A percentile compares a stretch with the other conserved stretches of the same genome.
These are phyloP conservation scores for Claviceps sp. DNA, from an alignment of 2,329 filamentous ascomycete species.

Conservation along the genomic window DNA sequence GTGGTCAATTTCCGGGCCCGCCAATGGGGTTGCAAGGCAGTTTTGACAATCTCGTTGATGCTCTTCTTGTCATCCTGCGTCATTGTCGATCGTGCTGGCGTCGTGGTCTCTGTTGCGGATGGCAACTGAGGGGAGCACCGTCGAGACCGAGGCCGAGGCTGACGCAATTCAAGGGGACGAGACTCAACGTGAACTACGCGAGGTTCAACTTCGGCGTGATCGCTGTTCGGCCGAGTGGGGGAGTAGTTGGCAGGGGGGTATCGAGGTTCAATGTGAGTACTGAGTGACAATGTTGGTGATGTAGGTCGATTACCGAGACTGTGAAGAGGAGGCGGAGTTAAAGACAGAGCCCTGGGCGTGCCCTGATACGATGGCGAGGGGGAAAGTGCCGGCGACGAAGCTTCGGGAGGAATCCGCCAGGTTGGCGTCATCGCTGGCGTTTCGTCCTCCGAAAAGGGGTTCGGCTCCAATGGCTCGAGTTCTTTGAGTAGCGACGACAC, in stretches of 20 bases:
- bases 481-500: slow-evolving; percentile 78
- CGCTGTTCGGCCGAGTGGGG: slow-evolving; percentile 34
- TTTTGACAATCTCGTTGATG: slow-evolving; percentile 78
- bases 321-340: slow-evolving; percentile 55
- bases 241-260: slow-evolving; percentile 67
- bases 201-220: slow-evolving; percentile 32
- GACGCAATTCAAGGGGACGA: slow-evolving; percentile 33
- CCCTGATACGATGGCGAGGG: slow-evolving; percentile 50
- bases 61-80: slow-evolving; percentile 76
- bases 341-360: slow-evolving; percentile 53
- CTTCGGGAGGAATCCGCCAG: slow-evolving; percentile 20
- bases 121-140: slow-evolving; percentile 25
- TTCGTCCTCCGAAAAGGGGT: slow-evolving; percentile 45
- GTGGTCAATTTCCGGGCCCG: slow-evolving; percentile 66
- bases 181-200: slow-evolving; percentile 14
- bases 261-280: slow-evolving; percentile 57
- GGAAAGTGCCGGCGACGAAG: slow-evolving; percentile 51
- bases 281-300: slow-evolving; percentile 53
- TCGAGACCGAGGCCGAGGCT: slow-evolving; percentile 31
- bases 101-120: slow-evolving; percentile 45
- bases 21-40: slow-evolving; percentile 72
- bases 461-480: slow-evolving; percentile 69
- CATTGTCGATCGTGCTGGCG: slow-evolving; percentile 51
- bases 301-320: slow-evolving; percentile 39
- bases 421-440: slow-evolving; percentile 13